Base-by-base conservation (phyloP, 2,329 filamentous ascomycete species). In the Zymoseptoria crescenta region DNA sequence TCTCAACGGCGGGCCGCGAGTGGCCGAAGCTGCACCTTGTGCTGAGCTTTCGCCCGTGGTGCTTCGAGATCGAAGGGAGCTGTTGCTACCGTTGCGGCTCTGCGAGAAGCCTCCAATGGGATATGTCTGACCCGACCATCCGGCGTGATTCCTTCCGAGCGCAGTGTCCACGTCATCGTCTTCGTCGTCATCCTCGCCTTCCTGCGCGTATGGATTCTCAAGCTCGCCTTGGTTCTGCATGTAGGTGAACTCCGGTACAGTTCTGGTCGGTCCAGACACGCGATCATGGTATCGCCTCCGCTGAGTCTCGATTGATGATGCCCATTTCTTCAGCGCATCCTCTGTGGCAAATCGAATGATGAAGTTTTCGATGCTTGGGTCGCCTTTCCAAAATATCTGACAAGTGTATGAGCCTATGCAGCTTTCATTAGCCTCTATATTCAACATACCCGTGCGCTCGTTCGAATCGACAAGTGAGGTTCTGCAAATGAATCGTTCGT, bases 381-480 rank as follows among this genome's bases (percentile, higher is more conserved):
- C 93, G 35, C 93, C 93, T 75, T 94, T 97, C 94, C 94, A 99
- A 81, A 92, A 96, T 58, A 99, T 97, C 72, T 97, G 93, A 61
- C 96, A 89, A 1, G 89, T 93, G 72, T 97, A 96, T 9, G 90
- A 93, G 53, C 91, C 91, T 94, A 68, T 9, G 55, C 49, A 57
- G 52, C 41, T 58, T 49, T 56, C 50, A 65, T 67, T 64, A 67
- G 65, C 63, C 52, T 56, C 54, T 54, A 52, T 55, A 59, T 52
- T 56, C 21, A 62, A 70, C 68, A 59, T 69, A 70, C 68, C 68
- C 64, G 59, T 57, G 66, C 60, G 57, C 58, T 60, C 56, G 57
- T 66, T 30, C 61, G 59, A 54, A 66, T 55, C 24, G 56, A 58
- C 48, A 68, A 35, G 58, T 61, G 58, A 53, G 13, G 45, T 29